Evolutionary conservation across 352 stramenopile species (phyloP).

Genomic region (Blastocystis sp.): DNA sequence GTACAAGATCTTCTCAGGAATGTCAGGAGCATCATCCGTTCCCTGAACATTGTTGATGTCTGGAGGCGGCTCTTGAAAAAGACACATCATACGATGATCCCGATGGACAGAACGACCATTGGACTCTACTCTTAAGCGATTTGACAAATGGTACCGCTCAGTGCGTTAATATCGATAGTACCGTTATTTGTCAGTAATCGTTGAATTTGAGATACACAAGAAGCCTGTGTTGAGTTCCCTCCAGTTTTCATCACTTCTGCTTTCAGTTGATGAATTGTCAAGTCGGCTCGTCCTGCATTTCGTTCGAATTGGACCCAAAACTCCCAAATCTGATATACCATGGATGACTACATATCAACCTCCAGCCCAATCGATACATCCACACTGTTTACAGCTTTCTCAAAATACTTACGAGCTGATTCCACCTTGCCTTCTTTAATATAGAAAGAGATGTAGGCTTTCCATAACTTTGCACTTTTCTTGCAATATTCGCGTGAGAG

Average conservation of each 20-base stretch:
- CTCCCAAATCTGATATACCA: slow-evolving; percentile 25
- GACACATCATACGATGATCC: background rate
- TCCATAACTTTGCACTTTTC: background rate
- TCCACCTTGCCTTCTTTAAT: slow-evolving; percentile 21
- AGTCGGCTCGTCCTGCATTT: background rate
- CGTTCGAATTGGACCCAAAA: slow-evolving; percentile 47
- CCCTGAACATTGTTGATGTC: slow-evolving; percentile 22
- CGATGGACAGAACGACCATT: slow-evolving; percentile 6
- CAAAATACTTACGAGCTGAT: slow-evolving; percentile 39
- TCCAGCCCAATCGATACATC: background rate
- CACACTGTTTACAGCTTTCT: slow-evolving; percentile 6
- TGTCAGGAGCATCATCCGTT: slow-evolving; percentile 14
- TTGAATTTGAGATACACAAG: background rate
- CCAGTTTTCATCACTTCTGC: background rate
- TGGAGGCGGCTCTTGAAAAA: slow-evolving; percentile 49
- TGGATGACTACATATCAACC: background rate
- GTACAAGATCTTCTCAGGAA: slow-evolving; percentile 8
- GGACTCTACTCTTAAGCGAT: background rate
- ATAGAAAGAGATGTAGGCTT: slow-evolving; percentile 51
- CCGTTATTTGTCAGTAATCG: slow-evolving; percentile 6
- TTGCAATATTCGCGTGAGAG: slow-evolving; percentile 10
- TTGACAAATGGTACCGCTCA: slow-evolving; percentile 17
- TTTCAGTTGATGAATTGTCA: slow-evolving; percentile 21
- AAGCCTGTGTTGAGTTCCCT: background rate
- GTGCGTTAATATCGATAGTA: slow-evolving; percentile 35